Percentiles rank a stretch among this genome's conserved stretches.
Conservation (phyloP, 2,329 filamentous ascomycete genomes). For the Mariannaea elegans region DNA sequence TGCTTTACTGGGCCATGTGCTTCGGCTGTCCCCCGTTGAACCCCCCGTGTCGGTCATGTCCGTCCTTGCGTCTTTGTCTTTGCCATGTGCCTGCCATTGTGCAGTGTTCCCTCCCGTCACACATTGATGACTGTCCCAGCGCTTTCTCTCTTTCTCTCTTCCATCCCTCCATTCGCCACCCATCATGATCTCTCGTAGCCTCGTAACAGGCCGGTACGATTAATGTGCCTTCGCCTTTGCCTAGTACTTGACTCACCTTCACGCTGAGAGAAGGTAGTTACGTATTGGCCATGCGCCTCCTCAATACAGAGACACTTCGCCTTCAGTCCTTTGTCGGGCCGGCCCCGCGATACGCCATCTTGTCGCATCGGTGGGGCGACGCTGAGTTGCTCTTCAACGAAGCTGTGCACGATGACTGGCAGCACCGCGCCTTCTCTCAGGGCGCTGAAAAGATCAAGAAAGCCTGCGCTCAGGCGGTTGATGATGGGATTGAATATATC, state of each 20-base stretch:
- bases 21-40: neutral
- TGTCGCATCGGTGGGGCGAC: conserved; percentile 32
- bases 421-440: conserved; percentile 8
- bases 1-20: conserved; percentile 3
- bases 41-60: conserved; percentile 8
- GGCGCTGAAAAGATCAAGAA: conserved; percentile 39
- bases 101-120: no score
- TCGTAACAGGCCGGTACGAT: conserved; percentile 17
- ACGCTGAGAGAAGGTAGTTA: neutral
- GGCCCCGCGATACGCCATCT: conserved; percentile 29
- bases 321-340: conserved; percentile 27
- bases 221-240: conserved; percentile 10
- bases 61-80: neutral
- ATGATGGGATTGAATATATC: conserved; percentile 27
- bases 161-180: neutral
- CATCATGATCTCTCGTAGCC: conserved; percentile 10
- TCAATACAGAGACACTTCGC: conserved; percentile 21
- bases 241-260: neutral
- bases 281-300: conserved; percentile 28
- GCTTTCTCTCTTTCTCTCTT: neutral
- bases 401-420: conserved; percentile 10
- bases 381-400: conserved; percentile 21
- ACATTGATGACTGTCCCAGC: conserved; percentile 5
- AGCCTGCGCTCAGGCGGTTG: conserved; percentile 26
- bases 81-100: conserved; percentile 1